These are phyloP conservation scores for Rhodosorus marinus DNA, from an alignment of 23 red algal genomes.

Conservation along the genomic window DNA sequence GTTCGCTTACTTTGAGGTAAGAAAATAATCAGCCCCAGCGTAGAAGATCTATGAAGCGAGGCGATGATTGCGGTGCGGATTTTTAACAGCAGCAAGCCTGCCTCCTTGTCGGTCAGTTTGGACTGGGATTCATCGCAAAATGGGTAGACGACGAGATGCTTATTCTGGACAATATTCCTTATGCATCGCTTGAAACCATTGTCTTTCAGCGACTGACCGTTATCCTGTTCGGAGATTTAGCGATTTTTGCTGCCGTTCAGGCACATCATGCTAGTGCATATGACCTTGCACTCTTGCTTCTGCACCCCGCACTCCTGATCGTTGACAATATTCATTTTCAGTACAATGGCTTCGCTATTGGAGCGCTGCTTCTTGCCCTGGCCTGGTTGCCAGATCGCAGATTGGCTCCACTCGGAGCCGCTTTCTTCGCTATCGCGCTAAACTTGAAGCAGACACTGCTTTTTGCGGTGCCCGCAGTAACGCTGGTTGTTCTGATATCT, in stretches of 20 bases:
- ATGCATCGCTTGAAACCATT: no score
- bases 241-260: no score
- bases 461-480: conserved; percentile 15
- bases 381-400: no score
- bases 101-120: background rate
- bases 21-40: background rate
- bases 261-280: no score
- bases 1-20: conserved; percentile 85
- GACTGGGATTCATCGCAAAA: no score
- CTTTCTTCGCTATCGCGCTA: conserved; percentile 14
- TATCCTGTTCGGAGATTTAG: no score
- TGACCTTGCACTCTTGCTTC: no score
- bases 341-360: conserved; percentile 58
- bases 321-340: conserved; percentile 97
- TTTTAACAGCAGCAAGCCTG: background rate
- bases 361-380: conserved; percentile 23
- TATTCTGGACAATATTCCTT: no score
- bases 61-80: no score
- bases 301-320: conserved; percentile 42
- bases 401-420: background rate
- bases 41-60: no score
- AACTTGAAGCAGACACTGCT: conserved; percentile 68
- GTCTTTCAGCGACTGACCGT: no score
- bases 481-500: conserved; percentile 7
- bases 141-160: no score